Conservation (phyloP, 2,329 filamentous ascomycete species). For the Sordariomycetes sp. region DNA sequence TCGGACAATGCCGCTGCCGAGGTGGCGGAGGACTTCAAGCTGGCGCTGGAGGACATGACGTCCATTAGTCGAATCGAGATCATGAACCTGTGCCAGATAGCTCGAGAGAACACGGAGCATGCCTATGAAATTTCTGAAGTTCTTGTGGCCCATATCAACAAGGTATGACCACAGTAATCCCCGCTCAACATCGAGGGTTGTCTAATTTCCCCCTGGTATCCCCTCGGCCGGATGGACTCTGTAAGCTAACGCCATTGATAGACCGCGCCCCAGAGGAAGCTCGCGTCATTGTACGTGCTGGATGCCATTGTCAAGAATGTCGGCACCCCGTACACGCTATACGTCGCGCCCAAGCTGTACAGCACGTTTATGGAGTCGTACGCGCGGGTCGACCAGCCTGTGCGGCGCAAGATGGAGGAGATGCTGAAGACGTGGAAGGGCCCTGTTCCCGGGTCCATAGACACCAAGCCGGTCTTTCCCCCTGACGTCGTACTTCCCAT, state of each 20-base stretch:
- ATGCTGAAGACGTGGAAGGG: slow-evolving; percentile 98
- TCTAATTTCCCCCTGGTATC: not conserved
- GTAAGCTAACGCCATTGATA: slow-evolving; percentile 22
- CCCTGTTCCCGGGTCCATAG: slow-evolving; percentile 84
- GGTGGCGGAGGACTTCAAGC: slow-evolving; percentile 89
- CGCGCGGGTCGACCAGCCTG: slow-evolving; percentile 68
- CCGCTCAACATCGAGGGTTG: not conserved
- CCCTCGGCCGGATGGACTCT: not conserved
- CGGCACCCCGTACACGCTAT: slow-evolving; percentile 91
- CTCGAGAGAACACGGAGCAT: slow-evolving; percentile 93
- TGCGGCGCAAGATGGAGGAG: slow-evolving; percentile 86
- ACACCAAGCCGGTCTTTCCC: slow-evolving; percentile 84
- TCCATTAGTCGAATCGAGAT: slow-evolving; percentile 91
- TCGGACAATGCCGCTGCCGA: slow-evolving; percentile 26
- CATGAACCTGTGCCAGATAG: slow-evolving; percentile 92
- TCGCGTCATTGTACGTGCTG: slow-evolving; percentile 92
- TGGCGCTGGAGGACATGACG: slow-evolving; percentile 82
- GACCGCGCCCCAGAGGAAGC: slow-evolving; percentile 78
- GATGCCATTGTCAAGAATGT: slow-evolving; percentile 99
- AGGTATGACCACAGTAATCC: slow-evolving; percentile 47
- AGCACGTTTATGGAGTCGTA: slow-evolving; percentile 96
- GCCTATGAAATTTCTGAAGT: slow-evolving; percentile 85
- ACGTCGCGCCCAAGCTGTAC: slow-evolving; percentile 84
- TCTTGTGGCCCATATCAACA: slow-evolving; percentile 84
- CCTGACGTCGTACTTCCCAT: slow-evolving; percentile 79